A percentile compares a stretch with the other conserved stretches of the same genome.
Conservation (phyloP, 202 grass and related monocot genomes). For the Alloteropsis angusta region DNA sequence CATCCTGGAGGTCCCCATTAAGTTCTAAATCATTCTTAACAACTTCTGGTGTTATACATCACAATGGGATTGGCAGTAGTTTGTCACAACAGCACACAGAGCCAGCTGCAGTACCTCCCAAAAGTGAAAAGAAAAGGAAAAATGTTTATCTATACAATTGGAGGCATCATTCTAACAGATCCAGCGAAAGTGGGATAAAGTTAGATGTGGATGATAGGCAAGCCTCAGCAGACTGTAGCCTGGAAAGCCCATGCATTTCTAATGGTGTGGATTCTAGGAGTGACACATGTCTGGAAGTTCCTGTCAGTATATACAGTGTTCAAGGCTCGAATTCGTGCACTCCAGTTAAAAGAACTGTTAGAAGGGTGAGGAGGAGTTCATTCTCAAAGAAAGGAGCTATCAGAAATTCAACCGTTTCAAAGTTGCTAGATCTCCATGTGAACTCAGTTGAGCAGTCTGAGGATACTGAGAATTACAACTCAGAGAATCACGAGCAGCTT, state of each 20-base stretch:
- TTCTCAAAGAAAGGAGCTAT: conserved; percentile 26
- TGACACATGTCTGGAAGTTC: conserved; percentile 26
- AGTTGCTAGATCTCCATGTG: conserved; percentile 35
- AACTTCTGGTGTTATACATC: conserved; percentile 38
- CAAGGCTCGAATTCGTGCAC: conserved; percentile 36
- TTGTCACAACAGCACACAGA: conserved; percentile 22
- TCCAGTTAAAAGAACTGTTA: conserved; percentile 42
- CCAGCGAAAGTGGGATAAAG: conserved; percentile 36
- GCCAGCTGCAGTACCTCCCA: conserved; percentile 22
- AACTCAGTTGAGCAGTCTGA: conserved; percentile 54
- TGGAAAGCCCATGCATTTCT: conserved; percentile 34
- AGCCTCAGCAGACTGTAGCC: conserved; percentile 26
- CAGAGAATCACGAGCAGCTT: conserved; percentile 26
- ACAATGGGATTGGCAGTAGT: conserved; percentile 9
- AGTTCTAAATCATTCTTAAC: conserved; percentile 44
- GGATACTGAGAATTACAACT: conserved; percentile 55
- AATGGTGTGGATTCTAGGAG: conserved; percentile 38
- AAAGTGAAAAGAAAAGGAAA: conserved; percentile 44
- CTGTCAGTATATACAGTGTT: conserved; percentile 23
- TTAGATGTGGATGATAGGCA: conserved; percentile 34
- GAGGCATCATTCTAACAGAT: conserved; percentile 62
- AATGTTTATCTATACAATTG: conserved; percentile 80
- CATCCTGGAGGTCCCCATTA: conserved; percentile 72
- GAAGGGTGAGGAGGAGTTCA: conserved; percentile 38
- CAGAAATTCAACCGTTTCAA: conserved; percentile 27